phyloP scores from a whole-genome alignment of 2,329 filamentous ascomycete species.

The Dendryphion nanum region DNA sequence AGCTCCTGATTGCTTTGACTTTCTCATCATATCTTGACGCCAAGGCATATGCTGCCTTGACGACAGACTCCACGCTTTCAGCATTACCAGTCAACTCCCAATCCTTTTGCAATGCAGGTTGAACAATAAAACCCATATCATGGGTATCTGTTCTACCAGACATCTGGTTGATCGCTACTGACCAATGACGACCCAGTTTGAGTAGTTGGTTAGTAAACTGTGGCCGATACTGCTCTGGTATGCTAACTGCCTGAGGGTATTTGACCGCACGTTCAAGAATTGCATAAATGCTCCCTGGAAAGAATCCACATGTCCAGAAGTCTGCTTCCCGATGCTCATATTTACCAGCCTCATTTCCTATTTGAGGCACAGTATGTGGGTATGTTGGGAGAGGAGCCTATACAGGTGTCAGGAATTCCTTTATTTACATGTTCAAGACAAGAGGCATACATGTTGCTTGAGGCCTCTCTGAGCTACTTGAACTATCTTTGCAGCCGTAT shows the following conservation, averaged over 20 bases:
- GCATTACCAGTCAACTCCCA: slow-evolving; percentile 48
- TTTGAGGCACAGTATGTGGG: slow-evolving; percentile 34
- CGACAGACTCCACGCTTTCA: slow-evolving; percentile 41
- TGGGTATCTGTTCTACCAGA: slow-evolving; percentile 50
- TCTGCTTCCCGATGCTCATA: slow-evolving; percentile 37
- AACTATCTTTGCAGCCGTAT: slow-evolving; percentile 28
- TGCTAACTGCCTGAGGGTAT: slow-evolving; percentile 24
- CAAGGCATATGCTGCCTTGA: slow-evolving; percentile 47
- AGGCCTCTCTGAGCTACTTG: slow-evolving; percentile 32
- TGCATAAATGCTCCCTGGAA: slow-evolving; percentile 34
- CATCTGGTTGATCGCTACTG: slow-evolving; percentile 32
- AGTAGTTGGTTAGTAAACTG: slow-evolving; percentile 23
- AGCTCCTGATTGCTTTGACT: slow-evolving; percentile 49
- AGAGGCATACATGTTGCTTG: slow-evolving; percentile 1
- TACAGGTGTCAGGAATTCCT: no score
- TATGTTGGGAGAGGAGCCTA: slow-evolving; percentile 29
- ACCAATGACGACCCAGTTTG: slow-evolving; percentile 28
- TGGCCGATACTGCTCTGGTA: slow-evolving; percentile 16
- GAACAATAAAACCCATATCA: slow-evolving; percentile 56
- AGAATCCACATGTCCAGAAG: slow-evolving; percentile 39
- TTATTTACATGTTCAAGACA: neutral
- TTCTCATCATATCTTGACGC: slow-evolving; percentile 43
- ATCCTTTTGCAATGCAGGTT: slow-evolving; percentile 47
- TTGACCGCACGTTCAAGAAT: slow-evolving; percentile 30
- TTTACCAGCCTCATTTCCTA: slow-evolving; percentile 17